These are phyloP conservation scores for Kuraishia molischiana DNA, from an alignment of 805 yeast genomes.

Conservation along the genomic window DNA sequence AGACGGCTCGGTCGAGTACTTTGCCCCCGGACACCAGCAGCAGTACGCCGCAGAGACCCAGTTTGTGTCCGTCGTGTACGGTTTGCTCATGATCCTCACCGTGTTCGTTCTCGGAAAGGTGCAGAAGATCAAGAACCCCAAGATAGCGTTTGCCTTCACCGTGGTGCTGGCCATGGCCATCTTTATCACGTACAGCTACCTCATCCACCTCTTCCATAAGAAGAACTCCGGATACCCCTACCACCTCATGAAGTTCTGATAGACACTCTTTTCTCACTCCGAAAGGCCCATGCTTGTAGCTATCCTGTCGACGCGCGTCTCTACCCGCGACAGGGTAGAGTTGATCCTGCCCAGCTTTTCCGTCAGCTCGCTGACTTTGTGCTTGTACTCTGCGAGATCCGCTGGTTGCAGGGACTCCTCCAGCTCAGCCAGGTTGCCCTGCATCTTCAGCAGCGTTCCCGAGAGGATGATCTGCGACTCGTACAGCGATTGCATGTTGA, in stretches of 20 bases:
- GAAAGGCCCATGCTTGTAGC: constrained; percentile 7
- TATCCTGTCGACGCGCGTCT: constrained; percentile 22
- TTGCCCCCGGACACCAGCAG: constrained; percentile 51
- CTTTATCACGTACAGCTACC: constrained; percentile 50
- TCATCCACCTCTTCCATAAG: constrained; percentile 54
- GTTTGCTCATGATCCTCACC: constrained; percentile 49
- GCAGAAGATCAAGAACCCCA: constrained; percentile 35
- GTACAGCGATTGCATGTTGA: constrained; percentile 39
- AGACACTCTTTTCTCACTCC: background rate
- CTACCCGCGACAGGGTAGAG: constrained; percentile 24
- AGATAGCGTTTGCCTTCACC: constrained; percentile 40
- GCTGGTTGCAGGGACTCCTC: constrained; percentile 7
- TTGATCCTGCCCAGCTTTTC: constrained; percentile 14
- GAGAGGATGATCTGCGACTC: constrained; percentile 48
- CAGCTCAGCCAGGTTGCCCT: constrained; percentile 19
- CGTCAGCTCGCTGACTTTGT: constrained; percentile 15
- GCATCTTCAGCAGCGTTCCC: constrained; percentile 33
- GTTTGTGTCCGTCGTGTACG: constrained; percentile 66
- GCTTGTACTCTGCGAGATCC: constrained; percentile 1
- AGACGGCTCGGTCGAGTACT: constrained; percentile 27
- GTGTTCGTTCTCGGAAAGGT: constrained; percentile 50
- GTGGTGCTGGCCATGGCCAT: constrained; percentile 31
- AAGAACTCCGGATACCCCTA: constrained; percentile 78
- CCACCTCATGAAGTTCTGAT: constrained; percentile 31
- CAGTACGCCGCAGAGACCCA: constrained; percentile 91